Evolutionary conservation across 345 rosid genomes (phyloP).

Genomic region (Bruguiera gymnorhiza): DNA sequence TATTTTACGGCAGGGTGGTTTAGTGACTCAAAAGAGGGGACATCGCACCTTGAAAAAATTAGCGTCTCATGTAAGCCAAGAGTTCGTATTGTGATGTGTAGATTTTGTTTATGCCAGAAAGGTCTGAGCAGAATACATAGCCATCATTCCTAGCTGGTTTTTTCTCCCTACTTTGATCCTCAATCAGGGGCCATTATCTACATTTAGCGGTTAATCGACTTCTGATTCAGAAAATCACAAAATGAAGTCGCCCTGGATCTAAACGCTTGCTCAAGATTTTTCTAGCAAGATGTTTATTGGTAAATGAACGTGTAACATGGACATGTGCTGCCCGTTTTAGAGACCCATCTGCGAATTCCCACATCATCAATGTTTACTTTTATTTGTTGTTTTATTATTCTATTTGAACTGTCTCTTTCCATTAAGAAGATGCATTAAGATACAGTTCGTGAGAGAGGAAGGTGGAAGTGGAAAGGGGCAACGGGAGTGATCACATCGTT

Average conservation of each 20-base stretch:
- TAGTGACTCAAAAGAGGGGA: not conserved
- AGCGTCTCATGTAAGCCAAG: not conserved
- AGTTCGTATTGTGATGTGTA: not conserved
- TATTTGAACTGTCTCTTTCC: not conserved
- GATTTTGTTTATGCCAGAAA: not conserved
- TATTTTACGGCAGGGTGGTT: not conserved
- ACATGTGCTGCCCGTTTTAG: conserved; percentile 84
- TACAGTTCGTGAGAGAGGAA: not conserved
- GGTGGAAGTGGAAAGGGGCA: not conserved
- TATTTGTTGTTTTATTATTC: conserved; percentile 3
- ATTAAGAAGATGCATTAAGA: not conserved
- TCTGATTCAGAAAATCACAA: conserved; percentile 24
- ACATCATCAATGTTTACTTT: conserved; percentile 44
- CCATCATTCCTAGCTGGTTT: too few relatives aligned
- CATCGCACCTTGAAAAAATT: not conserved
- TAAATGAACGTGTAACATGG: conserved; percentile 18
- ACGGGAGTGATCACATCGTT: not conserved
- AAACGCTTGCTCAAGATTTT: conserved; percentile 78
- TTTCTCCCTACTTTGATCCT: not conserved
- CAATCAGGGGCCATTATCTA: too few relatives aligned
- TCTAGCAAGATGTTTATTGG: conserved; percentile 63
- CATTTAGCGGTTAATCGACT: conserved; percentile 67
- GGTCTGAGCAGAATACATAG: too few relatives aligned
- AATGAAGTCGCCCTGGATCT: conserved; percentile 25
- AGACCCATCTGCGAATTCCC: conserved; percentile 89